Evolutionary conservation across 441 rosid genomes (phyloP).

Genomic region (Raphanus hybrid): DNA sequence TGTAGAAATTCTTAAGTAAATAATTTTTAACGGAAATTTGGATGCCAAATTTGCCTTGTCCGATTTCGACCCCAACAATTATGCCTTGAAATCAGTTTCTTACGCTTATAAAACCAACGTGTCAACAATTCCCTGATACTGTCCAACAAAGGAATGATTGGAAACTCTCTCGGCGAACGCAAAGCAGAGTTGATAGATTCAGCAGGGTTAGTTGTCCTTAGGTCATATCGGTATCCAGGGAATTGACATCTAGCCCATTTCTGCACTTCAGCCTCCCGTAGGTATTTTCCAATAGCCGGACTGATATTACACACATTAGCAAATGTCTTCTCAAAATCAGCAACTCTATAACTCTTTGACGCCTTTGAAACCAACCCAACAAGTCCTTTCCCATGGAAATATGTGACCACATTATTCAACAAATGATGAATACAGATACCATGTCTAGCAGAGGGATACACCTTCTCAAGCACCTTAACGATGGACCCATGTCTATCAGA

Average conservation of each 20-base stretch:
- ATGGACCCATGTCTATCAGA: background rate
- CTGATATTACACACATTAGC: background rate
- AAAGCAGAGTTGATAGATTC: background rate
- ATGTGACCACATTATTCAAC: too few species aligned
- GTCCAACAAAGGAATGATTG: background rate
- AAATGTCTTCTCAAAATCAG: background rate
- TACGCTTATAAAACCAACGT: background rate
- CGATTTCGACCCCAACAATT: too few species aligned
- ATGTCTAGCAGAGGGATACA: background rate
- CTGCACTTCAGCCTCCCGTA: background rate
- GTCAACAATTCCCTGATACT: background rate
- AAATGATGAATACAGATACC: background rate
- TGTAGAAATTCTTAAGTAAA: too few species aligned
- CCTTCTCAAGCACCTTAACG: background rate
- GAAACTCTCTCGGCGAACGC: background rate
- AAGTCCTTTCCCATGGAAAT: too few species aligned
- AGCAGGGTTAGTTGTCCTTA: background rate
- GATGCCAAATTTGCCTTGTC: too few species aligned
- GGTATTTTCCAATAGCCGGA: background rate
- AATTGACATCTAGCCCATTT: background rate
- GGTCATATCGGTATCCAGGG: background rate
- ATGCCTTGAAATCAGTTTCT: background rate
- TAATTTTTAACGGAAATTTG: too few species aligned
- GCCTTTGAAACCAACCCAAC: background rate
- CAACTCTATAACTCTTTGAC: background rate